A percentile compares a stretch with the other conserved stretches of the same genome.
phyloP scores from a whole-genome alignment of 768 basidiomycete genomes.

The Suillus variegatus region DNA sequence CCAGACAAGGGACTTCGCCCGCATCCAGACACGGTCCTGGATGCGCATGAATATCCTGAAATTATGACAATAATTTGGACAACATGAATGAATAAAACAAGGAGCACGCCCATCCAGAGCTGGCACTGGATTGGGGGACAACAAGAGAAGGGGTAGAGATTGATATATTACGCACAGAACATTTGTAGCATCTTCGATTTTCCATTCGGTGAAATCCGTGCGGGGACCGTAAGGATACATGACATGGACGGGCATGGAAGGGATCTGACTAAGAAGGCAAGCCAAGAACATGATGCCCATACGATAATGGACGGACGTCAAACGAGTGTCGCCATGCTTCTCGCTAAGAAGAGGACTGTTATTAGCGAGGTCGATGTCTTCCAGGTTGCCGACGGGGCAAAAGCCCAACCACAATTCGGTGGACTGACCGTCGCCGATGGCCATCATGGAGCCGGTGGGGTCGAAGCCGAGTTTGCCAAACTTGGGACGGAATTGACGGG shows the following conservation, averaged over 20 bases:
- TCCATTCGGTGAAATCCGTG: neutral
- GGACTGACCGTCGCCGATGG: neutral
- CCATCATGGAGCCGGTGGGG: neutral
- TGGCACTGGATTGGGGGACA: no score
- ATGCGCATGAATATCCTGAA: no score
- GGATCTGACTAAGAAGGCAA: neutral
- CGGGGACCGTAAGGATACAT: neutral
- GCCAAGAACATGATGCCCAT: neutral
- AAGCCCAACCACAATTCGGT: neutral
- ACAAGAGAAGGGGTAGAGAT: no score
- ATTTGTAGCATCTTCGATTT: neutral
- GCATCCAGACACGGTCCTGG: no score
- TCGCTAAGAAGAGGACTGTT: neutral
- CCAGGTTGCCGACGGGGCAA: neutral
- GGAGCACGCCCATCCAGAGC: no score
- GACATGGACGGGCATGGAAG: neutral
- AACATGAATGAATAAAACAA: no score
- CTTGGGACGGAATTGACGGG: neutral
- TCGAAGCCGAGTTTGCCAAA: constrained; percentile 3
- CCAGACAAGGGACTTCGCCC: no score
- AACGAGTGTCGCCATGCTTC: neutral
- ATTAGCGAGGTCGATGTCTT: neutral
- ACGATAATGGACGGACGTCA: neutral
- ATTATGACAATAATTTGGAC: no score
- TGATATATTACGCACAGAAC: neutral